phyloP scores from a whole-genome alignment of 1,284 basidiomycete genomes.

The Pseudozyma sp. region DNA sequence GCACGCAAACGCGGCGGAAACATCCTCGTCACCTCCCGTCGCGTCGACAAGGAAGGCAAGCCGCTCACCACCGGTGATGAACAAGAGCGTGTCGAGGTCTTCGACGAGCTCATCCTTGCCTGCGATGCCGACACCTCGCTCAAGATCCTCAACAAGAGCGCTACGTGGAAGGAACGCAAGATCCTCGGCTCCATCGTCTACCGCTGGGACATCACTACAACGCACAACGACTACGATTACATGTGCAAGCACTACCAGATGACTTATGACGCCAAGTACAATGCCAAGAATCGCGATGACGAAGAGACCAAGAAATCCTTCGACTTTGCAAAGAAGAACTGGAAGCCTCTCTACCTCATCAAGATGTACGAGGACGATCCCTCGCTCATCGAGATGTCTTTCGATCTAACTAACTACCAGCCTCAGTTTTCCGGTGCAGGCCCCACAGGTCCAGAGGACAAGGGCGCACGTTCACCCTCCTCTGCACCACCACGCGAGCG shows the following conservation, averaged over 20 bases:
- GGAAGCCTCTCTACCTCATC: conserved; percentile 72
- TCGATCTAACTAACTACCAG: conserved; percentile 74
- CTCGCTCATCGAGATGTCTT: conserved; percentile 76
- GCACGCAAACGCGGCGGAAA: conserved; percentile 52
- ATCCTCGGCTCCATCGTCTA: conserved; percentile 75
- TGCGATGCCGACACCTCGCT: conserved; percentile 75
- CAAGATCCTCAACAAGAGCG: conserved; percentile 73
- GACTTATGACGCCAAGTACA: conserved; percentile 67
- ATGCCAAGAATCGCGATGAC: conserved; percentile 67
- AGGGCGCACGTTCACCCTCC: conserved; percentile 18
- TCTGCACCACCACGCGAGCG: conserved; percentile 51
- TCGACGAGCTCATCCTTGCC: conserved; percentile 76
- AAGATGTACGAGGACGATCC: conserved; percentile 74
- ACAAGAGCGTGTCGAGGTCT: conserved; percentile 70
- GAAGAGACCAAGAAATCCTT: conserved; percentile 70
- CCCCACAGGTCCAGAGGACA: conserved; percentile 41
- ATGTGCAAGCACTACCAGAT: conserved; percentile 72
- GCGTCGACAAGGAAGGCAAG: conserved; percentile 49
- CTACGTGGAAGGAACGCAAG: conserved; percentile 74
- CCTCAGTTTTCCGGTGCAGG: conserved; percentile 70
- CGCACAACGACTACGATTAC: conserved; percentile 74
- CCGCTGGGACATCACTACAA: conserved; percentile 74
- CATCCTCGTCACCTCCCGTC: conserved; percentile 48
- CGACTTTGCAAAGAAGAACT: conserved; percentile 72
- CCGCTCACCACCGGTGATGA: conserved; percentile 40